Evolutionary conservation across 441 rosid species (phyloP).

Genomic region (Croton setiger): DNA sequence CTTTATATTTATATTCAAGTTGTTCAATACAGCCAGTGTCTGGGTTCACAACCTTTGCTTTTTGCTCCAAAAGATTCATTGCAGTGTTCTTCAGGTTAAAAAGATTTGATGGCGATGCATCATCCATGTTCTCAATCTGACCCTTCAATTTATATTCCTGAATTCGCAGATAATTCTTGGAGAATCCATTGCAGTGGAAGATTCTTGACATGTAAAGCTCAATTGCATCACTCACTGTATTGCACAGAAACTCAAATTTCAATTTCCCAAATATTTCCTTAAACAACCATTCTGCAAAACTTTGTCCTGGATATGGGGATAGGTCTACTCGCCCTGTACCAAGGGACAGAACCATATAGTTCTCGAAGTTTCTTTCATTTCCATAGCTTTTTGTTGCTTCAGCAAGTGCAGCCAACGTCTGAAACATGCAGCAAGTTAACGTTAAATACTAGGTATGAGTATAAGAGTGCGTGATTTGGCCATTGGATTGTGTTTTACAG

Average conservation of each 20-base stretch:
- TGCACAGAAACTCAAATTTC: neutral
- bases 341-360: neutral
- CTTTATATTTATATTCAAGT: neutral
- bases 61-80: neutral
- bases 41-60: neutral
- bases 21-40: neutral
- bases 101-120: neutral
- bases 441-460: no score
- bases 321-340: neutral
- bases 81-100: neutral
- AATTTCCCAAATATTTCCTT: neutral
- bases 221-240: neutral
- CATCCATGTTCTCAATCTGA: neutral
- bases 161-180: constrained; percentile 1
- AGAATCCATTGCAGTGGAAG: neutral
- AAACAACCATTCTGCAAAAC: constrained; percentile 6
- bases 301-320: neutral
- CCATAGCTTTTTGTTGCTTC: constrained; percentile 1
- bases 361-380: neutral
- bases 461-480: no score
- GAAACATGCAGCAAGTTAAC: neutral
- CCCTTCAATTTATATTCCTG: neutral
- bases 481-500: no score
- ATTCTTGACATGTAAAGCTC: neutral
- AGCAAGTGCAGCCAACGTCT: neutral